phyloP scores from a whole-genome alignment of 1,139 yeast species.

The Geotrichum carabidarum region DNA sequence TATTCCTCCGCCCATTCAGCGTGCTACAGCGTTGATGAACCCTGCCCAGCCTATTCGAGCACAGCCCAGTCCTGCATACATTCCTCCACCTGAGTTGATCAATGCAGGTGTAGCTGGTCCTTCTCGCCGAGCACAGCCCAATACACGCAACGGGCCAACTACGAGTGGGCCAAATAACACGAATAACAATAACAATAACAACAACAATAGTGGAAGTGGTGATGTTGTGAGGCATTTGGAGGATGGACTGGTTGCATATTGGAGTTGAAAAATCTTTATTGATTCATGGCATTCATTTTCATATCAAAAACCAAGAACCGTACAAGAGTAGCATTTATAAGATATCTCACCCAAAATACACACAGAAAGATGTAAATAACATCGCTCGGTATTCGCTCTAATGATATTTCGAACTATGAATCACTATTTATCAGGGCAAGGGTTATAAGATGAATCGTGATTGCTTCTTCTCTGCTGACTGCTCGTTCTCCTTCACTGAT shows the following conservation, averaged over 20 bases:
- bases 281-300: no score
- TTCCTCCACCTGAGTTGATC: constrained; percentile 39
- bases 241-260: constrained; percentile 10
- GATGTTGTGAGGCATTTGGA: constrained; percentile 13
- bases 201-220: background rate
- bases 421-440: no score
- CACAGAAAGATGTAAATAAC: no score
- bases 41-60: constrained; percentile 39
- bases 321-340: background rate
- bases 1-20: constrained; percentile 41
- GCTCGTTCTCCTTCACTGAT: no score
- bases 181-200: background rate
- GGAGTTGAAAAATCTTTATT: constrained; percentile 1
- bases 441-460: no score
- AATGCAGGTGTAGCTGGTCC: background rate
- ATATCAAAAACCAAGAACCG: no score
- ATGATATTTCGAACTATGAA: no score
- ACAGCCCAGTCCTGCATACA: constrained; percentile 41
- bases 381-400: background rate
- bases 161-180: no score
- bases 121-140: background rate
- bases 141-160: background rate
- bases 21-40: constrained; percentile 41
- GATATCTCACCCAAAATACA: background rate
- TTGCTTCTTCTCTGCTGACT: no score